Base-by-base conservation (phyloP, 140 eudicot genomes). In the Cichorium intybus region DNA sequence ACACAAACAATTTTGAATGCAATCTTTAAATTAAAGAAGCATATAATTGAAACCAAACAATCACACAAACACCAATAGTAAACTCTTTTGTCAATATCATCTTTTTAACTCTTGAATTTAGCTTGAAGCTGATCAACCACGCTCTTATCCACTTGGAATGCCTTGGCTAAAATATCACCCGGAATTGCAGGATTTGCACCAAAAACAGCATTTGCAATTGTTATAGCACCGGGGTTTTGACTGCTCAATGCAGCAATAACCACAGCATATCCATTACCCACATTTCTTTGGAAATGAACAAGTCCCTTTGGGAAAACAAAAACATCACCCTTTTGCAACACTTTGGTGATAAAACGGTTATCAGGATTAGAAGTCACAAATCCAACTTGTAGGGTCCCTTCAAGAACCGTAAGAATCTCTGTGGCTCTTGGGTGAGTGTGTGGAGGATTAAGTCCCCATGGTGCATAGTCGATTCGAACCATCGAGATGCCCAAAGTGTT, bases 41-140 rank as follows among this genome's bases (percentile, higher is more conserved):
- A n/a, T n/a, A n/a, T n/a, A n/a, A n/a, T 14, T 43, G 7, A 43
- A 43, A 15, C 49, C 6, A 43, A 41, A 41, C 2, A 43, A 43
- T 43, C 49, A 43, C 49, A 43, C 18, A 2, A 43, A 15, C 18
- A 43, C 1, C 49, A 43, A 1, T 0, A 4, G 4, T 15, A 43
- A 43, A 14, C 43, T n/a, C 43, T 35, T 35, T 10, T 9, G 3
- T 35, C 15, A 10, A 1, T 35, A 4, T 14, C 2, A 35, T 35
- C 43, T 2, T 43, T 15, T 6, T 14, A 43, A 15, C 20, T 43
- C 64, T 58, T 29, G 43, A 58, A 58, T 16, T 15, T 58, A 2
- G 47, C 47, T 58, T 61, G 53, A 27, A 61, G 67, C 35, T 6
- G 23, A 37, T 61, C 53, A 18, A 61, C 35, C n/a, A 61, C 67